phyloP scores from a whole-genome alignment of 1,284 basidiomycete genomes.

The Clitocybe nebularis region DNA sequence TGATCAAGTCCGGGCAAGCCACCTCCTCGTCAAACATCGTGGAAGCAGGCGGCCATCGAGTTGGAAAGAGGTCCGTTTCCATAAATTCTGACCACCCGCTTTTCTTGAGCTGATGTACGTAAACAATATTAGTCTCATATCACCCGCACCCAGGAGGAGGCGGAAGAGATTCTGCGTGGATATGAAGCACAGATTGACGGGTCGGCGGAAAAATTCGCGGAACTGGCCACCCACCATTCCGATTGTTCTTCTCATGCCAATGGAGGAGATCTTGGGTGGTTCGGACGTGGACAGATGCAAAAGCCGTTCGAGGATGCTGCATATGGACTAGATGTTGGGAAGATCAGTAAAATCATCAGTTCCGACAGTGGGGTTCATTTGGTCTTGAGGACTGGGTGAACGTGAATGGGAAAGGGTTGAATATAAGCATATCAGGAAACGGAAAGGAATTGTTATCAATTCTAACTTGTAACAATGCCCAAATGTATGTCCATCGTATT shows the following conservation, averaged over 20 bases:
- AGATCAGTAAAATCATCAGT: conserved; percentile 84
- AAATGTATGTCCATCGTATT: too few species aligned
- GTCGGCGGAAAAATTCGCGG: conserved; percentile 65
- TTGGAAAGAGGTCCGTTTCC: conserved; percentile 80
- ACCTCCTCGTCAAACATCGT: conserved; percentile 91
- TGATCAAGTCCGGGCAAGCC: conserved; percentile 85
- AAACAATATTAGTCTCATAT: conserved; percentile 57
- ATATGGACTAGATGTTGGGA: conserved; percentile 75
- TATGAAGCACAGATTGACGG: conserved; percentile 61
- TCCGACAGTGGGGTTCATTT: conserved; percentile 97
- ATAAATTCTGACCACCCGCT: conserved; percentile 1
- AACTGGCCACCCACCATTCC: conserved; percentile 72
- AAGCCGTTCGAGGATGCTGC: conserved; percentile 95
- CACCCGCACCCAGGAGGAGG: conserved; percentile 89
- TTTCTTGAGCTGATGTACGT: too few species aligned
- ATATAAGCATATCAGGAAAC: neutral
- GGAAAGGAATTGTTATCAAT: neutral
- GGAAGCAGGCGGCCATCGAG: conserved; percentile 85
- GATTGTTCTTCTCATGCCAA: conserved; percentile 85
- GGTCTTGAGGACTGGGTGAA: conserved; percentile 82
- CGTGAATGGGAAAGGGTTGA: neutral
- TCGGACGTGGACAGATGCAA: conserved; percentile 92
- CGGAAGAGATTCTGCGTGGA: conserved; percentile 68
- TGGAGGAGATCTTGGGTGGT: conserved; percentile 85
- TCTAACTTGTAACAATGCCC: too few species aligned